Percentiles rank a stretch among this genome's conserved stretches.
phyloP scores from a whole-genome alignment of 2,329 filamentous ascomycete species.

The Penicillium verrucosum region DNA sequence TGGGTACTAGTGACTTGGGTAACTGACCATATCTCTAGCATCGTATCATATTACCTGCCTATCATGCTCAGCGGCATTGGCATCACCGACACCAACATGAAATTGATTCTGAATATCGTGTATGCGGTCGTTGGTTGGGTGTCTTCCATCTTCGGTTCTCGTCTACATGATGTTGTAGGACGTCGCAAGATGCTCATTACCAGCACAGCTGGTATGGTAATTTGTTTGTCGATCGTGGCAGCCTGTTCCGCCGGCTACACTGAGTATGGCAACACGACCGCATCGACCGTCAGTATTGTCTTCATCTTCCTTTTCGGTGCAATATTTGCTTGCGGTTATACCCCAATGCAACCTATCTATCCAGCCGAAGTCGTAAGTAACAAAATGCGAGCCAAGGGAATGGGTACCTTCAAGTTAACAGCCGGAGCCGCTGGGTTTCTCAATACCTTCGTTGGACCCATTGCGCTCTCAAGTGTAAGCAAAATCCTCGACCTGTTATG shows the following conservation, averaged over 20 bases:
- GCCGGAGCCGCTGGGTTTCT: not conserved
- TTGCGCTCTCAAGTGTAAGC: not conserved
- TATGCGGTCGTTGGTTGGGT: not conserved
- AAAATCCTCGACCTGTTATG: fast-evolving
- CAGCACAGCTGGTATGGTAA: not conserved
- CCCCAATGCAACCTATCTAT: not conserved
- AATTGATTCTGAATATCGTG: not conserved
- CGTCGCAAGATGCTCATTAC: not conserved
- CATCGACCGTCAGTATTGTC: not conserved
- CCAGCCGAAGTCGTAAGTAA: not conserved
- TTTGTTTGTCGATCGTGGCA: not conserved
- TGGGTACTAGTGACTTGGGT: not conserved
- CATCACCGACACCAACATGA: not conserved
- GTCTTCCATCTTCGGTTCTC: not conserved
- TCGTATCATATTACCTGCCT: not conserved
- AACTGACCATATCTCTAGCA: not conserved
- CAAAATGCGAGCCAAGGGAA: not conserved
- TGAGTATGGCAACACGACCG: not conserved
- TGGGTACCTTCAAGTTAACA: not conserved
- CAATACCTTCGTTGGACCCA: not conserved
- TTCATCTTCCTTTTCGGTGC: not conserved
- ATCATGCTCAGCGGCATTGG: not conserved
- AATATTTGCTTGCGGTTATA: not conserved
- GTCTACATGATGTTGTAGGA: not conserved
- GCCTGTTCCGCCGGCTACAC: not conserved